Evolutionary conservation across 805 yeast genomes (phyloP), one percentile per base, ranked within the genome.

Genomic region (Pichia ethanolica): DNA sequence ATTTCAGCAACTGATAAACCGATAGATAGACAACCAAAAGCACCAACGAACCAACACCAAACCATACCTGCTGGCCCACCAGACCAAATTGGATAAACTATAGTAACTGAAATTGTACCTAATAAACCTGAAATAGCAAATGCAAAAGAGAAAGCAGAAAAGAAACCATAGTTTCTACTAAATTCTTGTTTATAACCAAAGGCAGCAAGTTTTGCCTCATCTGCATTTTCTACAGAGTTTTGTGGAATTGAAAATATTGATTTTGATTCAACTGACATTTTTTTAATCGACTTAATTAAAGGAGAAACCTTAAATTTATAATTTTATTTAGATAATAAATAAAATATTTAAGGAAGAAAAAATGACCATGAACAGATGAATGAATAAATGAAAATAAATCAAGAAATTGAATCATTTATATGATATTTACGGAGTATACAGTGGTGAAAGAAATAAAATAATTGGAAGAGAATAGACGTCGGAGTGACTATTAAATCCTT

Each of bases 101-200:
- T 67, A 9, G 82, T 78, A 35, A 82, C 77, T 10, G 83, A 71
- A 35, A 80, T 74, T 39, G 84, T 78, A 12, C 86, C 86, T 63
- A 80, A 73, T 42, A 81, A 68, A 14, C 86, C 86, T 62, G 83
- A 81, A 54, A 81, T 79, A 34, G 83, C 76, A 39, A 79, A 74
- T 4, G 85, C 85, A 54, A 80, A 80, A 5, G 84, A 82, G 55
- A 78, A 81, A 9, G 83, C 81, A 42, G 82, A 79, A 42, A 79
- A 56, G 48, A 80, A 72, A n/a, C 77, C 71, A 65, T 79, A 82
- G 44, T 71, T 73, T 61, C 88, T 74, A 51, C 64, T 68, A 52
- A 82, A 70, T 54, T 81, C 86, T 60, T 79, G 83, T 59, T 77
- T 77, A 59, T 81, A 82, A 20, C 87, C 88, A 49, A 81, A 66